Conservation (phyloP, 768 basidiomycete genomes). For the Serendipita sp. region DNA sequence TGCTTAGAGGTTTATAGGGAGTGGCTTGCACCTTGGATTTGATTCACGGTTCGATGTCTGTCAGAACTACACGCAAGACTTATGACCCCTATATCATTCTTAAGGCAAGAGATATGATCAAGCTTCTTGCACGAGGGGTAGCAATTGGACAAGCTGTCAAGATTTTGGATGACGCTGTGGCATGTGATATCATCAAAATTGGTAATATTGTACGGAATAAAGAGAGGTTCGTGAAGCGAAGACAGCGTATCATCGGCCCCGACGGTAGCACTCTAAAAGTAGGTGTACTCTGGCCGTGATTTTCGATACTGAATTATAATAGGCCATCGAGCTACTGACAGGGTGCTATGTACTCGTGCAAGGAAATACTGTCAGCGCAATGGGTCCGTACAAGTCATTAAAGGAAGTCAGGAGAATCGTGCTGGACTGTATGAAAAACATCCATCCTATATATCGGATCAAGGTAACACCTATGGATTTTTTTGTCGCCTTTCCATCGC, state of each 20-base stretch:
- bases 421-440: constrained; percentile 99
- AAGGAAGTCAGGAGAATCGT: constrained; percentile 94
- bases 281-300: constrained; percentile 13
- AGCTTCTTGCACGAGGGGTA: constrained; percentile 86
- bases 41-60: constrained; percentile 94
- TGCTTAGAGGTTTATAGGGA: constrained; percentile 33
- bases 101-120: constrained; percentile 91
- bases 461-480: constrained; percentile 37
- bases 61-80: constrained; percentile 90
- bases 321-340: constrained; percentile 95
- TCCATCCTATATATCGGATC: constrained; percentile 97
- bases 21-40: constrained; percentile 84
- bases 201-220: constrained; percentile 88
- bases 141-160: constrained; percentile 72
- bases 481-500: background rate
- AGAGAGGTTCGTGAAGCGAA: constrained; percentile 87
- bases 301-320: background rate
- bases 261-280: constrained; percentile 97
- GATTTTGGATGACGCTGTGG: constrained; percentile 73
- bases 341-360: constrained; percentile 96
- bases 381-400: constrained; percentile 89
- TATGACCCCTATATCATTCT: constrained; percentile 93
- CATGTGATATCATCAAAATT: constrained; percentile 97
- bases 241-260: constrained; percentile 93
- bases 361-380: constrained; percentile 94